Percentiles rank a stretch among this genome's conserved stretches.
Evolutionary conservation across 768 basidiomycete species (phyloP).

Genomic region (Glaciozyma antarctica): DNA sequence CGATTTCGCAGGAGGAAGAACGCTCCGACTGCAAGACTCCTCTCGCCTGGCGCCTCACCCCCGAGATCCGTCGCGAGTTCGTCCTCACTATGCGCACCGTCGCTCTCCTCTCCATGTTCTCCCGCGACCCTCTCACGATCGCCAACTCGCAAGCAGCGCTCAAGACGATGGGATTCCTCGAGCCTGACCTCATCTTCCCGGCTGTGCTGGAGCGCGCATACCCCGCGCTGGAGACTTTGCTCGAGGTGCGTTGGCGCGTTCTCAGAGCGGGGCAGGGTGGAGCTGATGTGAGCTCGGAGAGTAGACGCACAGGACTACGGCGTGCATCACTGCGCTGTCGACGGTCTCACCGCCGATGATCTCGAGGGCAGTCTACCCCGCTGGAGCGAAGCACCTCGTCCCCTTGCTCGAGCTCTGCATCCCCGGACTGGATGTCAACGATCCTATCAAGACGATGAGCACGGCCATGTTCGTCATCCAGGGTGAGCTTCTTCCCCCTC

Average conservation of each 20-base stretch:
- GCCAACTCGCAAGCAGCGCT: constrained; percentile 67
- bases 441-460: constrained; percentile 38
- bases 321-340: constrained; percentile 74
- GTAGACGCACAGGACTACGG: constrained; percentile 72
- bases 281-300: neutral
- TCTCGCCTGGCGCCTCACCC: constrained; percentile 63
- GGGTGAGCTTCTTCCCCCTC: constrained; percentile 4
- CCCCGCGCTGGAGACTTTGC: constrained; percentile 77
- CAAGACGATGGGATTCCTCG: constrained; percentile 65
- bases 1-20: constrained; percentile 68
- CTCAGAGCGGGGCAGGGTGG: neutral
- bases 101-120: constrained; percentile 80
- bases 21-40: constrained; percentile 72
- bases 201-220: constrained; percentile 73
- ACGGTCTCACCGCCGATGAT: constrained; percentile 70
- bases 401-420: constrained; percentile 70
- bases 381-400: constrained; percentile 70
- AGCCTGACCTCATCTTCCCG: constrained; percentile 73
- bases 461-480: constrained; percentile 35
- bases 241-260: constrained; percentile 50
- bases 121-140: constrained; percentile 61
- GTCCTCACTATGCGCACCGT: constrained; percentile 74
- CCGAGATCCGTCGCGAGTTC: constrained; percentile 68
- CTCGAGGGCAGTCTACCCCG: constrained; percentile 67
- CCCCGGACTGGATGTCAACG: constrained; percentile 70